Evolutionary conservation across 345 rosid genomes (phyloP).

Genomic region (Jatropha curcas): DNA sequence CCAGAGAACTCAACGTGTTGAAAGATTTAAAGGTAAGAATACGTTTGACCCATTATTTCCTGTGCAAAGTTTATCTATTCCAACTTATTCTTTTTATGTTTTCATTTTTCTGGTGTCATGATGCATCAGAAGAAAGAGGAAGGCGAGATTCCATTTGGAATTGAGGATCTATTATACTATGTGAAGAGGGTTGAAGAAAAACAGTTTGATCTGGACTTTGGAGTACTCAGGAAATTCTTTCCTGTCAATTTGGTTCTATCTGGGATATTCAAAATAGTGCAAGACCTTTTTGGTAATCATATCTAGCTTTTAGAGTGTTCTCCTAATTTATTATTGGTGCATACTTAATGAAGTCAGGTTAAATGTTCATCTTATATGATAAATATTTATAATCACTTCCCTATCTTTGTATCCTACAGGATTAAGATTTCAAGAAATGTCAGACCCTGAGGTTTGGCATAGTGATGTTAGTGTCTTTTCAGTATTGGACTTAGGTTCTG

Average conservation of each 20-base stretch:
- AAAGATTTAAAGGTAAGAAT: conserved; percentile 76
- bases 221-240: conserved; percentile 72
- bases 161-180: conserved; percentile 82
- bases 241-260: conserved; percentile 82
- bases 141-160: conserved; percentile 79
- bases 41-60: conserved; percentile 16
- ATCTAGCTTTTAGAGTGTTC: not conserved
- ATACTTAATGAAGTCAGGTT: not conserved
- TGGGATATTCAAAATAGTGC: conserved; percentile 82
- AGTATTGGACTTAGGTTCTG: conserved; percentile 72
- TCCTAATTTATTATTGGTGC: conserved; percentile 8
- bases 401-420: conserved; percentile 45
- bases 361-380: conserved; percentile 6
- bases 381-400: not conserved
- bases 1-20: conserved; percentile 64
- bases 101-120: conserved; percentile 20
- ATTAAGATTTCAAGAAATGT: conserved; percentile 74
- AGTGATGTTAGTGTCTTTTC: conserved; percentile 66
- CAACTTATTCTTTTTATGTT: not conserved
- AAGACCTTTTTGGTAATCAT: conserved; percentile 85
- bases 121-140: conserved; percentile 76
- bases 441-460: conserved; percentile 74
- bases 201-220: conserved; percentile 82
- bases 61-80: conserved; percentile 2
- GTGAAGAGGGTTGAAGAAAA: conserved; percentile 72